These are phyloP conservation scores for Amaranthus tricolor DNA, from an alignment of 179 eudicot species.

Conservation along the genomic window DNA sequence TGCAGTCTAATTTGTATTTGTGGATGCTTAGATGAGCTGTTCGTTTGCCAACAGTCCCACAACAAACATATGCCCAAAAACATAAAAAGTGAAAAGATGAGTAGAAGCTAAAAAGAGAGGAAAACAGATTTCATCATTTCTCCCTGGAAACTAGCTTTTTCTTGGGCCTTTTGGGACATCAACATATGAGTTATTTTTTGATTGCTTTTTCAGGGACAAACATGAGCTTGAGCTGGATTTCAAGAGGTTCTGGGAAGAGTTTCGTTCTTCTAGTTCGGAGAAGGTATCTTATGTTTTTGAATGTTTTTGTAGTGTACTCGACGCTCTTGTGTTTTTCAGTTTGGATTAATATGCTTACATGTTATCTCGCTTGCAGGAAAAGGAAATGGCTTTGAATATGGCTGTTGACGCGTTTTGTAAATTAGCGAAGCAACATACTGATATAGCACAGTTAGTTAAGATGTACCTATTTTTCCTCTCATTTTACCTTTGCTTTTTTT, in stretches of 20 bases:
- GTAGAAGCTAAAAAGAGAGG: too few species aligned
- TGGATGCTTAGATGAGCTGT: not conserved
- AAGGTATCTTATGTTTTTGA: constrained; percentile 46
- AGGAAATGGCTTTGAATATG: constrained; percentile 90
- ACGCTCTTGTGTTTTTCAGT: not conserved
- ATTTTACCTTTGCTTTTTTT: not conserved
- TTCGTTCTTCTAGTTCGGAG: constrained; percentile 89
- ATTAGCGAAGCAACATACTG: constrained; percentile 84
- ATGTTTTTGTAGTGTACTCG: not conserved
- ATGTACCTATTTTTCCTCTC: constrained; percentile 38
- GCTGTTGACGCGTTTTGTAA: constrained; percentile 97
- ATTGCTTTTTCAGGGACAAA: constrained; percentile 49
- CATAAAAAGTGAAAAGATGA: not conserved
- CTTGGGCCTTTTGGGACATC: not conserved
- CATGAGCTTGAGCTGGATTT: constrained; percentile 94
- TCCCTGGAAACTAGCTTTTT: not conserved
- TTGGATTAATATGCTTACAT: constrained; percentile 5
- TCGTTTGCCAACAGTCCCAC: not conserved
- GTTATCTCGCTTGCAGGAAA: constrained; percentile 62
- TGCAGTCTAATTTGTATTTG: constrained; percentile 8
- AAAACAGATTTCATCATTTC: not conserved
- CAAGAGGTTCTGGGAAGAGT: constrained; percentile 97
- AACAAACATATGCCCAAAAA: not conserved
- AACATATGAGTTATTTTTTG: constrained; percentile 4
- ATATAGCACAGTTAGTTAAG: constrained; percentile 85